Evolutionary conservation across 2,329 filamentous ascomycete genomes (phyloP).

Genomic region (Sporothrix sp.): DNA sequence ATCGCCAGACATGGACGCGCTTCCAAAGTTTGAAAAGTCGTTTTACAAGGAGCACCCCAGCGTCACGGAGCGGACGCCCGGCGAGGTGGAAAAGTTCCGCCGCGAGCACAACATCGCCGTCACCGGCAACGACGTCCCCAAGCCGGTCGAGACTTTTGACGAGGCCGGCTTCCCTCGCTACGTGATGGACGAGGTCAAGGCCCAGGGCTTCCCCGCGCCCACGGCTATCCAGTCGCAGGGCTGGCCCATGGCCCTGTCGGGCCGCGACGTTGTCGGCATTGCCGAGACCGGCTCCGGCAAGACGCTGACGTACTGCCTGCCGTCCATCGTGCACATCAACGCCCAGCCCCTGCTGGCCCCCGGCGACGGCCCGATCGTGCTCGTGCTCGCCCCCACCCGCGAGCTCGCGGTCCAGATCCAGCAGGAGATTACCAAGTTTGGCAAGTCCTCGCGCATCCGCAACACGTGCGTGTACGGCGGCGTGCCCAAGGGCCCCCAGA

Average conservation of each 20-base stretch:
- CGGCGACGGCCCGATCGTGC: slow-evolving; percentile 91
- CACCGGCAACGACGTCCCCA: slow-evolving; percentile 70
- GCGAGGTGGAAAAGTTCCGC: slow-evolving; percentile 83
- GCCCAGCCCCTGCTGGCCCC: slow-evolving; percentile 92
- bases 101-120: slow-evolving; percentile 76
- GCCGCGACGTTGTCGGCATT: slow-evolving; percentile 97
- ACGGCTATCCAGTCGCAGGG: slow-evolving; percentile 97
- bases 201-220: slow-evolving; percentile 85
- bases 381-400: slow-evolving; percentile 92
- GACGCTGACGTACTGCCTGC: slow-evolving; percentile 95
- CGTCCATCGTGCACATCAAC: slow-evolving; percentile 98
- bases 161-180: slow-evolving; percentile 96
- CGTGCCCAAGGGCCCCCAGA: slow-evolving; percentile 96
- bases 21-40: slow-evolving; percentile 98
- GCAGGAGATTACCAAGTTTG: slow-evolving; percentile 96
- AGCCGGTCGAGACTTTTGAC: slow-evolving; percentile 93
- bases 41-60: slow-evolving; percentile 95
- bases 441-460: slow-evolving; percentile 92
- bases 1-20: slow-evolving; percentile 55
- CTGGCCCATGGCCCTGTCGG: slow-evolving; percentile 97
- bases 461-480: slow-evolving; percentile 99
- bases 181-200: slow-evolving; percentile 97
- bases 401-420: slow-evolving; percentile 98
- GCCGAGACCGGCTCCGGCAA: slow-evolving; percentile 99
- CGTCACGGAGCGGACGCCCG: slow-evolving; percentile 62